Percentiles rank a stretch among this genome's conserved stretches.
Evolutionary conservation across 768 basidiomycete species (phyloP).

Genomic region (Russula olivacea): DNA sequence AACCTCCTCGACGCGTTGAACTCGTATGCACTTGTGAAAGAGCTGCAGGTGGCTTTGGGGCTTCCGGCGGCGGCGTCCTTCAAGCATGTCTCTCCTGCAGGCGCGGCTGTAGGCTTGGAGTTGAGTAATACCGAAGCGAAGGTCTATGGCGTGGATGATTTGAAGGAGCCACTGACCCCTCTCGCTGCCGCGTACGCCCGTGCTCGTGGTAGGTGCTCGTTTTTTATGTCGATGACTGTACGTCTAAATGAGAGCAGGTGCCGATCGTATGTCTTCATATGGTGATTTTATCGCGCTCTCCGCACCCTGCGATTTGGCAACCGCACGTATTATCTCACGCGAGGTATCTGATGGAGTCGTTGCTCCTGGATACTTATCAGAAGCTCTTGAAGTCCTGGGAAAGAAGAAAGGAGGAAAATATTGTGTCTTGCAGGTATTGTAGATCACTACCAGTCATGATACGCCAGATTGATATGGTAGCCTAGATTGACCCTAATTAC

Average conservation of each 20-base stretch:
- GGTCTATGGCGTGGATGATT: slow-evolving; percentile 94
- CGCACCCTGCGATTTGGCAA: slow-evolving; percentile 85
- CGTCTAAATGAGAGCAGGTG: slow-evolving; percentile 45
- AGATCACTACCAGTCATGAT: background rate
- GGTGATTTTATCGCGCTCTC: slow-evolving; percentile 98
- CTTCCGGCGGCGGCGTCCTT: slow-evolving; percentile 97
- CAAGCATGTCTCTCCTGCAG: slow-evolving; percentile 99
- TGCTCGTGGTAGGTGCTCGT: slow-evolving; percentile 60
- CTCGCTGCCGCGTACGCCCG: slow-evolving; percentile 93
- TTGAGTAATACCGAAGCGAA: slow-evolving; percentile 81
- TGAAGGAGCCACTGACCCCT: slow-evolving; percentile 83
- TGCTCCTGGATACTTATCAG: slow-evolving; percentile 84
- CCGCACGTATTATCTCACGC: slow-evolving; percentile 94
- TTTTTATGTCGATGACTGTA: background rate
- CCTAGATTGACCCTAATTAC: slow-evolving; percentile 83
- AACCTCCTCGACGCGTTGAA: slow-evolving; percentile 97
- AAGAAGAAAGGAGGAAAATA: slow-evolving; percentile 99
- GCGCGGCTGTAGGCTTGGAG: slow-evolving; percentile 86
- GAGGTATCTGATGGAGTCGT: slow-evolving; percentile 99
- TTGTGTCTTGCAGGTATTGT: slow-evolving; percentile 82
- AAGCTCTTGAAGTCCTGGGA: slow-evolving; percentile 82
- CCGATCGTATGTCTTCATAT: slow-evolving; percentile 99
- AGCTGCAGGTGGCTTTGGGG: slow-evolving; percentile 78
- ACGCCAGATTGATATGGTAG: background rate
- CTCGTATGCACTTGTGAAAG: slow-evolving; percentile 92